Percentiles rank a stretch among this genome's conserved stretches.
Conservation (phyloP, 768 basidiomycete species). For the Trametes maxima region DNA sequence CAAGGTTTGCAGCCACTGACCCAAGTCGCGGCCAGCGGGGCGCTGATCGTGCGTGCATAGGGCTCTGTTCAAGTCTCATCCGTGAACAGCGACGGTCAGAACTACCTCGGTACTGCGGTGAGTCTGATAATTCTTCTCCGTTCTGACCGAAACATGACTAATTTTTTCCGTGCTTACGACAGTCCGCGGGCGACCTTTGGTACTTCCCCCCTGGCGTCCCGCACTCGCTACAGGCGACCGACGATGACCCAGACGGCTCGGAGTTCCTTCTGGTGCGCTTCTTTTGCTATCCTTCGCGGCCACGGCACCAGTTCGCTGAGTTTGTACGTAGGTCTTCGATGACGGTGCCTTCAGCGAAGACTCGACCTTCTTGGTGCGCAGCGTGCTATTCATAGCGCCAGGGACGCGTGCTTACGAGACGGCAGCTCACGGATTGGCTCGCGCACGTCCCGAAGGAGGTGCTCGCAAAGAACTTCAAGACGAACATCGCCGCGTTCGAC, state of each 20-base stretch:
- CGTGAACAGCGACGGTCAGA: slow-evolving; percentile 52
- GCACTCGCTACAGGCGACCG: slow-evolving; percentile 57
- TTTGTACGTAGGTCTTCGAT: slow-evolving; percentile 40
- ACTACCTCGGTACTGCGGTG: slow-evolving; percentile 50
- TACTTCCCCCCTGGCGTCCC: slow-evolving; percentile 59
- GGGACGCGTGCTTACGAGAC: slow-evolving; percentile 46
- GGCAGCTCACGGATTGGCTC: slow-evolving; percentile 61
- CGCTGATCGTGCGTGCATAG: slow-evolving; percentile 13
- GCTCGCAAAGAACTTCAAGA: slow-evolving; percentile 66
- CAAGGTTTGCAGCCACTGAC: slow-evolving; percentile 27
- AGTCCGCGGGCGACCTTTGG: slow-evolving; percentile 53
- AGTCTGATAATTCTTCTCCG: neutral
- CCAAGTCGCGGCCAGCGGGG: neutral
- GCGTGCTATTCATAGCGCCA: slow-evolving; percentile 32
- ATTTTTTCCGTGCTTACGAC: slow-evolving; percentile 1
- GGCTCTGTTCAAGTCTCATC: slow-evolving; percentile 44
- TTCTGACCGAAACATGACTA: neutral
- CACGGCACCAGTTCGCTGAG: slow-evolving; percentile 9
- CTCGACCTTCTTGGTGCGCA: slow-evolving; percentile 44
- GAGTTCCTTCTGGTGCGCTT: slow-evolving; percentile 53
- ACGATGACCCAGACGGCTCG: slow-evolving; percentile 43
- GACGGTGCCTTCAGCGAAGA: slow-evolving; percentile 57
- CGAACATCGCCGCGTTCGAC: slow-evolving; percentile 49
- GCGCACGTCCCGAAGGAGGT: slow-evolving; percentile 62
- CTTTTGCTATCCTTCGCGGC: neutral